Base-by-base conservation (phyloP, 345 rosid species). In the Aurinia saxatilis region DNA sequence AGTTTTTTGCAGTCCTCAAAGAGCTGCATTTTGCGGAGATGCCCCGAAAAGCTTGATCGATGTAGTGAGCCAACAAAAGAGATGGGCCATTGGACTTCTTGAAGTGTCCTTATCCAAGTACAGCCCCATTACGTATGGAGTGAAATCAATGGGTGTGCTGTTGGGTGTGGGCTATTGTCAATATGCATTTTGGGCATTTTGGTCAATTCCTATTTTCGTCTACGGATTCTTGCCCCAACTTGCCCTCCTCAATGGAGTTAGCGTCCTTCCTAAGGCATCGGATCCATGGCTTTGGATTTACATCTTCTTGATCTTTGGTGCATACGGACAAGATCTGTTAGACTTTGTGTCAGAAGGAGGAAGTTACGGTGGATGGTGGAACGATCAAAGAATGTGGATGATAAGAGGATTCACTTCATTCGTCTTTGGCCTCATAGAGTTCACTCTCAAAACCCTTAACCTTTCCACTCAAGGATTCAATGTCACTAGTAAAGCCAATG, bases 221-320 rank as follows among this genome's bases (percentile, higher is more conserved):
- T 87, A 91, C 62, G 81, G 82, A 19, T 75, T 85, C 29, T 54
- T 87, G 39, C 97, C 97, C 18, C 98, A 81, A 39, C 58, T 87
- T 0, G 82, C 79, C 10, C 86, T 91, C 60, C 10, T 85, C 48
- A 51, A 72, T 17, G 68, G 79, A 8, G 57, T 76, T 35, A 57
- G 50, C 45, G 63, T 84, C 49, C 78, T 87, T 67, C 91, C 91
- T 7, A 75, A 76, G 80, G 68, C 77, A 16, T 78, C 82, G 2
- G 84, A 86, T 30, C 68, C 80, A 30, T 78, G 85, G 84, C 81
- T 84, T 72, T 44, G 73, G 57, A 53, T 91, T n/a, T 83, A 86
- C 74, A 18, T 38, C 27, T 81, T 91, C 66, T 81, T 88, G 13
- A 77, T 81, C 71, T 9, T 85, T 0, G 96, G 96, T 17, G 79